Base-by-base conservation (phyloP, 78 protist species). In the Blattamonas nauphoetae region DNA sequence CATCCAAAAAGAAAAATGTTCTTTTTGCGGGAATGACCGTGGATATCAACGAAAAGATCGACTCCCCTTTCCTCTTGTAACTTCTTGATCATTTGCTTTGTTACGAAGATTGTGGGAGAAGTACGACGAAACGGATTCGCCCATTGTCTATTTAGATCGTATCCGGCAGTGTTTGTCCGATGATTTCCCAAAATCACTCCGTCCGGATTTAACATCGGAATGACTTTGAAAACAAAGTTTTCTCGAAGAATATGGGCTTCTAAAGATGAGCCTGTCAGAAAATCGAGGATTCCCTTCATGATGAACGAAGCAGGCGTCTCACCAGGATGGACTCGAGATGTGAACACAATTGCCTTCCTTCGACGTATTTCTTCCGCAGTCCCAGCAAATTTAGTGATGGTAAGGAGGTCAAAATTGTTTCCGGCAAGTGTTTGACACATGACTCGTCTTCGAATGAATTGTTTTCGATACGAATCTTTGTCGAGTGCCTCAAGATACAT, bases 241-340 rank as follows among this genome's bases (percentile, higher is more conserved):
- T 91, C 93, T 38, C 92, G 91, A 5, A 92, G 90, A 33, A 80
- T 46, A 29, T 43, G 35, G 3, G 92, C 91, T 42, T 91, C 91
- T 29, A 45, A 38, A 0, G 85, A 44, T 29, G 3, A 0, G 79
- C 90, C 88, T 35, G 91, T 83, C 29, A 94, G 91, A 44, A n/a
- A 90, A 55, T 90, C 92, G n/a, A 94, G 77, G 2, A 92, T 0
- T 38, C 96, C 96, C 45, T 87, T 41, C 90, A 93, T 86, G 89
- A 93, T 93, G 89, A 88, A 91, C 1, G 89, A 78, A 33, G 95
- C 89, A 42, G 90, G 87, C 1, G 93, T 84, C 87, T 95, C 97
- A 41, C 95, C 95, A 0, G 97, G 97, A 43, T 95, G 97, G 45
- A 95, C 97, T n/a, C 97, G 79, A 0, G 92, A 93, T 1, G 94